These are phyloP conservation scores for Botrytis hyacinthi DNA, from an alignment of 2,329 filamentous ascomycete species.

Conservation along the genomic window DNA sequence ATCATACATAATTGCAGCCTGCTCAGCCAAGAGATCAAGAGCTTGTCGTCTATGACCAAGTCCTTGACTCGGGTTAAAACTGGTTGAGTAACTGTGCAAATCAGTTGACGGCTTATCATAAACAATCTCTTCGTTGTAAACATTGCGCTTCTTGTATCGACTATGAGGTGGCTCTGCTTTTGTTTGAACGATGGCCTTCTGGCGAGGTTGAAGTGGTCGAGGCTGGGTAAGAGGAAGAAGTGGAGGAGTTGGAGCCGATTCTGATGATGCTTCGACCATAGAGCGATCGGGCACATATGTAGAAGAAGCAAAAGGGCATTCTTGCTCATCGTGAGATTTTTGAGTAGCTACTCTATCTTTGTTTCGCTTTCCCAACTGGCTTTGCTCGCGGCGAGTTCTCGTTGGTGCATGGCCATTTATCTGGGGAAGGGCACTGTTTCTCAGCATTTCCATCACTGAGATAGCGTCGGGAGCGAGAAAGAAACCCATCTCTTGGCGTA, in stretches of 20 bases:
- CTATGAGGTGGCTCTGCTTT: neutral
- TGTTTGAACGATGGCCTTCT: neutral
- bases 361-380: neutral
- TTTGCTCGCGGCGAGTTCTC: neutral
- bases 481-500: neutral
- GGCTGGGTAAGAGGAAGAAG: neutral
- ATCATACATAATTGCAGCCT: neutral
- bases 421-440: neutral
- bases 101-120: neutral
- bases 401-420: neutral
- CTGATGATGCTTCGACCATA: neutral
- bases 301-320: neutral
- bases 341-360: too few relatives aligned
- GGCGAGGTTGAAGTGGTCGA: neutral
- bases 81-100: neutral
- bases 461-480: neutral
- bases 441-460: neutral
- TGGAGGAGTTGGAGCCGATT: neutral
- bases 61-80: neutral
- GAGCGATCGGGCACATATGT: neutral
- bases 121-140: neutral
- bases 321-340: neutral
- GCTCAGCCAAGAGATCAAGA: slow-evolving; percentile 1
- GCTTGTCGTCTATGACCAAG: neutral
- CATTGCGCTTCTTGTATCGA: neutral